Evolutionary conservation across 257 asterid genomes (phyloP), one percentile per base, ranked within the genome.

Genomic region (Avicennia marina): DNA sequence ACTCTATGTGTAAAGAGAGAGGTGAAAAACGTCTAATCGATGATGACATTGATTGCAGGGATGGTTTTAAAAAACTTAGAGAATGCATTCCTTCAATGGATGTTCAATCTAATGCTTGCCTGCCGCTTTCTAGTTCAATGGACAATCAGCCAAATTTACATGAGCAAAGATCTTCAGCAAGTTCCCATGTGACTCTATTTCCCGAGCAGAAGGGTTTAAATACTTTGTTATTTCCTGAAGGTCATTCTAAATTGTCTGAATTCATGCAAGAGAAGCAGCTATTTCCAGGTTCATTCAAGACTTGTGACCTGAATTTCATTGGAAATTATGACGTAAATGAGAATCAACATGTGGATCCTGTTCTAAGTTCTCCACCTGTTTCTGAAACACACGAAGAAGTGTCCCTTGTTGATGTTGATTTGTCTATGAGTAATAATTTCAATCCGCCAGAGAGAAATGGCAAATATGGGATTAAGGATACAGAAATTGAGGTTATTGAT

Each of bases 401-500:
- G 9, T 34, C 60, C 15, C 79, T 94, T 50, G 71, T 83, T 66
- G 83, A 84, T 70, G 64, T 86, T 64, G 95, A 79, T 72, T 76
- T 93, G 69, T 71, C 98, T 33, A 77, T 81, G 82, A 71, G 72
- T 67, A 80, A 76, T 56, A 75, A 70, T 39, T 48, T 50, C 52
- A 63, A 51, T 33, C 46, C 61, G 53, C 47, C 87, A 12, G 68
- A 55, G 60, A 84, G 65, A 60, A 76, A 51, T 59, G 75, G 76
- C 65, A 78, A 72, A 71, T 63, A 62, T 44, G 78, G 72, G 54
- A 32, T 64, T 59, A 65, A 53, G 41, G 76, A 76, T 26, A 81
- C 71, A 67, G 84, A 72, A 54, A 79, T 91, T 46, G 98, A 85
- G 81, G 81, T 93, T 79, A 93, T 93, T 58, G 98, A 93, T 80